Evolutionary conservation across 805 yeast species (phyloP).

Genomic region (Candida adriatica): DNA sequence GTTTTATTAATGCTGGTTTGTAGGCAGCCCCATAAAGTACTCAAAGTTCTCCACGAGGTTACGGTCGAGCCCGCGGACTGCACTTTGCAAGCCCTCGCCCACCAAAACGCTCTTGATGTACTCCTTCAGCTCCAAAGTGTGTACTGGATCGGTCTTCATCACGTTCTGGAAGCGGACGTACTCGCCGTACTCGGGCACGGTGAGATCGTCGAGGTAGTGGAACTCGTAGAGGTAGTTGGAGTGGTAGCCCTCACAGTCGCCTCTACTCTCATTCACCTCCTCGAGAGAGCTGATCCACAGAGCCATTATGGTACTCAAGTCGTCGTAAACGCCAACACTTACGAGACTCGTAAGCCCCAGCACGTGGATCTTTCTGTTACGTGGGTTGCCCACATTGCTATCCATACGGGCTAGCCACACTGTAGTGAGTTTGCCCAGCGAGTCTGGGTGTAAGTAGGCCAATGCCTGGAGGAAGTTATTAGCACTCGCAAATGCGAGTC

Average conservation of each 20-base stretch:
- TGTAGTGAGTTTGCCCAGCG: constrained; percentile 25
- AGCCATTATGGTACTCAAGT: constrained; percentile 28
- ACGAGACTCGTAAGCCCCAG: constrained; percentile 53
- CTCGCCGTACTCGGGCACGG: constrained; percentile 32
- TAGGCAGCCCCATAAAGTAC: background rate
- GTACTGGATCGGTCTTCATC: constrained; percentile 44
- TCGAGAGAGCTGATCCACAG: constrained; percentile 56
- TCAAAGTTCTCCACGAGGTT: constrained; percentile 19
- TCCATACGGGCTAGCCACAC: constrained; percentile 40
- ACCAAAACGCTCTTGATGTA: constrained; percentile 30
- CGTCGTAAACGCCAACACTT: constrained; percentile 29
- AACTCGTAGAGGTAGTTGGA: constrained; percentile 30
- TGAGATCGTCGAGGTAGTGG: constrained; percentile 18
- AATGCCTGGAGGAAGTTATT: constrained; percentile 20
- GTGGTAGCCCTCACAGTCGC: constrained; percentile 52
- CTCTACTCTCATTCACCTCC: constrained; percentile 61
- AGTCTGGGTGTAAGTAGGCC: constrained; percentile 24
- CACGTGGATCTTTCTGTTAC: constrained; percentile 61
- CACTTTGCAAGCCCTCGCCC: constrained; percentile 9
- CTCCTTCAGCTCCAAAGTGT: constrained; percentile 41
- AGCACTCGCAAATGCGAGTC: constrained; percentile 30
- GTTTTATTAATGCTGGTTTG: background rate
- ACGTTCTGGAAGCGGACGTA: constrained; percentile 34
- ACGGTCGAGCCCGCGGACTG: constrained; percentile 8
- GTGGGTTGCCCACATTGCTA: constrained; percentile 61